Base-by-base conservation (phyloP, 176 grass and related monocot genomes). In the Carex kokanica region DNA sequence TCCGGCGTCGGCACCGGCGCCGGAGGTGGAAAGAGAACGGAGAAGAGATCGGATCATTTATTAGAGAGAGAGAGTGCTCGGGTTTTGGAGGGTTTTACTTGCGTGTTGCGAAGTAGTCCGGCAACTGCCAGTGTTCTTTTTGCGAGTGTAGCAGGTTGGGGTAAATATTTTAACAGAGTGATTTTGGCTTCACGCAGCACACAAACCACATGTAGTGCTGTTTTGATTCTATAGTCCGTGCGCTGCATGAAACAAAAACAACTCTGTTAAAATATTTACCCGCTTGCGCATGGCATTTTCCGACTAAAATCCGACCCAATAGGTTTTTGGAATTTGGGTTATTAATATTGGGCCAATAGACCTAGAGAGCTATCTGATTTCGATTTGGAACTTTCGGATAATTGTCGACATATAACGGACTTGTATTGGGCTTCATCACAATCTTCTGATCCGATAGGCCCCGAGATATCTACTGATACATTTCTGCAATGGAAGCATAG, bases 1-100 rank as follows among this genome's bases (percentile, higher is more conserved):
- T 52, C 41, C 27, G 64, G 17, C n/a, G 10, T 82, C 78, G 79
- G 84, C 83, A 20, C 43, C 80, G 84, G 88, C 74, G 85, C 11
- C 36, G 87, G 78, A 83, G 62, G 80, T 86, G 3, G 87, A 91
- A 82, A 98, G 64, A 57, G 86, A 62, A 61, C 90, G 88, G 79
- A 93, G 89, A 64, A 98, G 80, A 36, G 54, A 36, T 47, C 7
- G 88, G 61, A 87, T 70, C 86, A 87, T 84, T 65, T 79, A 83
- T 81, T 0, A 40, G 40, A 12, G 7, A 36, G 10, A 67, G 14
- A 17, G 36, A 16, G 24, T 4, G 6, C 41, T 70, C 74, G 78
- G 78, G n/a, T 71, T 81, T 40, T 18, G n/a, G 63, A 60, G 62
- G 45, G 31, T 27, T 61, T 82, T 49, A 68, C 49, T 56, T 86